Conservation (phyloP, 768 basidiomycete genomes). For the Serendipita indica region DNA sequence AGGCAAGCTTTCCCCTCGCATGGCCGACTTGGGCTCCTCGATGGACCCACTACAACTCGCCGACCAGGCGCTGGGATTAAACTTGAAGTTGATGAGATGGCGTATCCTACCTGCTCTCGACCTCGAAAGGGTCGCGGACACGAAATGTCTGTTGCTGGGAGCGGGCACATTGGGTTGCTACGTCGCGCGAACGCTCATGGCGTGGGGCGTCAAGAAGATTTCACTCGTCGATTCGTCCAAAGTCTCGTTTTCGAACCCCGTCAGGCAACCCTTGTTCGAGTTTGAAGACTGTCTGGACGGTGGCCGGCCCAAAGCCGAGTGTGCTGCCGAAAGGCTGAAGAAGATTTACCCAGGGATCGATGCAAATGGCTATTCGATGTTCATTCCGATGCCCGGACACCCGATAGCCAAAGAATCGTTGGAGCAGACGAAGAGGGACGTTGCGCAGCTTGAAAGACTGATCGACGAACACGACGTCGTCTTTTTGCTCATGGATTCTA, state of each 20-base stretch:
- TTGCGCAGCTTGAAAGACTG: constrained; percentile 56
- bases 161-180: constrained; percentile 97
- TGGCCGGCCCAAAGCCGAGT: constrained; percentile 85
- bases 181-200: constrained; percentile 85
- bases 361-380: constrained; percentile 58
- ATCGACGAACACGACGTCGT: constrained; percentile 79
- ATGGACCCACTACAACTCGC: constrained; percentile 91
- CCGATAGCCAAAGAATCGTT: constrained; percentile 53
- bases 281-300: constrained; percentile 88
- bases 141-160: constrained; percentile 75
- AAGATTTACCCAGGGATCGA: constrained; percentile 90
- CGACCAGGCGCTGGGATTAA: constrained; percentile 93
- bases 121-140: constrained; percentile 69
- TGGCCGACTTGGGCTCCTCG: constrained; percentile 87
- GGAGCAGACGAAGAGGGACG: constrained; percentile 47
- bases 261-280: constrained; percentile 90
- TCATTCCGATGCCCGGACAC: constrained; percentile 96
- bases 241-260: constrained; percentile 95
- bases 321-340: constrained; percentile 71
- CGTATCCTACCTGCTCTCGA: constrained; percentile 80
- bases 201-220: constrained; percentile 90
- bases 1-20: constrained; percentile 72
- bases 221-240: constrained; percentile 82
- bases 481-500: constrained; percentile 94
- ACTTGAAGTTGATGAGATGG: constrained; percentile 97